These are phyloP conservation scores for Hypoxylon rickii DNA, from an alignment of 495 filamentous ascomycete genomes.

Conservation along the genomic window DNA sequence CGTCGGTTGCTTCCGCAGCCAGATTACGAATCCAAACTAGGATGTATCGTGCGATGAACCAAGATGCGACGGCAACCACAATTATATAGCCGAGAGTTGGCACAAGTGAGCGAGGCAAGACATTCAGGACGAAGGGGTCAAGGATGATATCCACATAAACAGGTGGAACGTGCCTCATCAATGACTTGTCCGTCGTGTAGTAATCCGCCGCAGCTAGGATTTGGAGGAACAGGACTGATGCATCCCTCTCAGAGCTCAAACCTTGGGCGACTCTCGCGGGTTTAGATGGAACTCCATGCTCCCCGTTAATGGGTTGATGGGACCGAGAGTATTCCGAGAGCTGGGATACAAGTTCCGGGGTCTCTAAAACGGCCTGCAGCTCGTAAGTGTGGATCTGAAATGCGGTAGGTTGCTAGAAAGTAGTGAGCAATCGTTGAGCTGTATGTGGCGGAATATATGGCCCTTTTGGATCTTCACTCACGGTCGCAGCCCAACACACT, in stretches of 20 bases:
- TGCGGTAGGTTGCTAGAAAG: conserved; percentile 78
- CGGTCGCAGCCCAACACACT: conserved; percentile 92
- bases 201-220: conserved; percentile 81
- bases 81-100: conserved; percentile 66
- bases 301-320: conserved; percentile 41
- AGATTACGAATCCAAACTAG: conserved; percentile 41
- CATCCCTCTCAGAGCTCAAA: conserved; percentile 25
- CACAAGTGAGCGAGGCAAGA: conserved; percentile 71
- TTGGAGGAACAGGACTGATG: conserved; percentile 76
- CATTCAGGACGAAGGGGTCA: conserved; percentile 78
- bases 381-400: conserved; percentile 71
- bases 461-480: conserved; percentile 51
- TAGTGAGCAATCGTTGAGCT: conserved; percentile 11
- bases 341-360: conserved; percentile 64
- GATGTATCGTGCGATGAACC: conserved; percentile 47
- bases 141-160: conserved; percentile 87
- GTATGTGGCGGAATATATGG: background rate
- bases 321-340: conserved; percentile 65
- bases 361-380: conserved; percentile 60
- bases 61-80: conserved; percentile 57
- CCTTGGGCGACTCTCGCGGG: background rate
- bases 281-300: conserved; percentile 11
- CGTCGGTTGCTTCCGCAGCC: conserved; percentile 21
- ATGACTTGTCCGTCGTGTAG: conserved; percentile 68
- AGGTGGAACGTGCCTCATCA: conserved; percentile 77